Conservation (phyloP, 2,329 filamentous ascomycete species). For the Microsporum audouinii region DNA sequence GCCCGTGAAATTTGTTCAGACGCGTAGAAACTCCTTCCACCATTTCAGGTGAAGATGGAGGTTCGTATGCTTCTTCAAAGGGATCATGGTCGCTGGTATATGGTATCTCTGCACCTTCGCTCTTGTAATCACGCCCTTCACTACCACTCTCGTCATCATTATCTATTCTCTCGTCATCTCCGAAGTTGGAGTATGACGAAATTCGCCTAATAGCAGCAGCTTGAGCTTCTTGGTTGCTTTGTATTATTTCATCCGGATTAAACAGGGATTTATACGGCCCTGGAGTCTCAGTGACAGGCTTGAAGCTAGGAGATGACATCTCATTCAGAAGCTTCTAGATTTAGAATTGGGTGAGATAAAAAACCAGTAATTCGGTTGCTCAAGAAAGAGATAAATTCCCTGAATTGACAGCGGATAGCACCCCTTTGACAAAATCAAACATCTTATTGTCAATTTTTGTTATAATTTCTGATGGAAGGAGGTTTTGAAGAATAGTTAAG, state of each 20-base stretch:
- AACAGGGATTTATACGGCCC: neutral
- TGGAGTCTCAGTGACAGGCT: neutral
- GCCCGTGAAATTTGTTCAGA: conserved; percentile 59
- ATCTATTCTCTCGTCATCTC: conserved; percentile 8
- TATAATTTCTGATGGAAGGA: neutral
- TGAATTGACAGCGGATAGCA: neutral
- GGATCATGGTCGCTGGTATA: neutral
- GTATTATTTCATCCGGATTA: neutral
- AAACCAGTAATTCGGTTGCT: neutral
- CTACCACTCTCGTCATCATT: conserved; percentile 17
- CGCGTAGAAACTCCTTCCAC: conserved; percentile 3
- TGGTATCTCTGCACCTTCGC: conserved; percentile 9
- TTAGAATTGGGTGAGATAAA: neutral
- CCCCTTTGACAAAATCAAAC: neutral
- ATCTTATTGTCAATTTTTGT: neutral
- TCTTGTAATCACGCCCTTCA: conserved; percentile 3
- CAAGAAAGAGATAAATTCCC: neutral
- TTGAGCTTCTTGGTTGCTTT: neutral
- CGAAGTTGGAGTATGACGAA: neutral
- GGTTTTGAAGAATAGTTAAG: neutral
- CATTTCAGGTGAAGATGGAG: conserved; percentile 6
- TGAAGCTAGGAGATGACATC: neutral
- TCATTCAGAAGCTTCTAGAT: neutral
- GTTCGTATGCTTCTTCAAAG: conserved; percentile 3
- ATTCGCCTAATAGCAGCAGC: neutral